phyloP scores from a whole-genome alignment of 1,284 basidiomycete species.

The Sparassis latifolia region DNA sequence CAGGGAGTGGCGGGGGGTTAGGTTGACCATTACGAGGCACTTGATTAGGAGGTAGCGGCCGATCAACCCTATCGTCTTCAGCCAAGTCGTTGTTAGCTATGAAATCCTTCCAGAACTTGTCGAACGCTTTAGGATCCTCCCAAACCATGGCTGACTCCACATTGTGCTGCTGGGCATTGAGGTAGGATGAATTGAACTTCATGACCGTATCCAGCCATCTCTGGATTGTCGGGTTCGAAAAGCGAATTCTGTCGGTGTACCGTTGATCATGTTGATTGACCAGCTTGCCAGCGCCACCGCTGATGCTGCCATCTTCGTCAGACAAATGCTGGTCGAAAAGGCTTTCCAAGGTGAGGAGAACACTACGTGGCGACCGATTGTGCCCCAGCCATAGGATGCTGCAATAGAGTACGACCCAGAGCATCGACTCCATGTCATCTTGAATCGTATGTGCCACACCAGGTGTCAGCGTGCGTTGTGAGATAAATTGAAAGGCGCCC shows the following conservation, averaged over 20 bases:
- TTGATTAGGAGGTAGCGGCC: no score
- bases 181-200: background rate
- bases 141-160: background rate
- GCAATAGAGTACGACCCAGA: background rate
- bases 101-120: background rate
- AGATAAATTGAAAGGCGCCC: slow-evolving; percentile 1
- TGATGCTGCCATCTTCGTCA: background rate
- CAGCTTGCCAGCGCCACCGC: background rate
- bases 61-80: no score
- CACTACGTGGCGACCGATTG: background rate
- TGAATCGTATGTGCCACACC: background rate
- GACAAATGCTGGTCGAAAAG: background rate
- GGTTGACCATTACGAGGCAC: no score
- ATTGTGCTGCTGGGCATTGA: background rate
- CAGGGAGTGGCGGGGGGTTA: no score
- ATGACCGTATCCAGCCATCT: background rate
- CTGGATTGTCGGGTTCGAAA: background rate
- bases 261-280: background rate
- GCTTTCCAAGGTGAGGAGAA: background rate
- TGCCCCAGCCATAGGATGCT: background rate
- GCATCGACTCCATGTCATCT: slow-evolving; percentile 1
- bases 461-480: background rate
- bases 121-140: background rate
- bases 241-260: background rate
- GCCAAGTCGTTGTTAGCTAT: background rate